Percentiles rank a stretch among this genome's conserved stretches.
phyloP scores from a whole-genome alignment of 768 basidiomycete genomes.

The Pleurotus salmoneostramineus region DNA sequence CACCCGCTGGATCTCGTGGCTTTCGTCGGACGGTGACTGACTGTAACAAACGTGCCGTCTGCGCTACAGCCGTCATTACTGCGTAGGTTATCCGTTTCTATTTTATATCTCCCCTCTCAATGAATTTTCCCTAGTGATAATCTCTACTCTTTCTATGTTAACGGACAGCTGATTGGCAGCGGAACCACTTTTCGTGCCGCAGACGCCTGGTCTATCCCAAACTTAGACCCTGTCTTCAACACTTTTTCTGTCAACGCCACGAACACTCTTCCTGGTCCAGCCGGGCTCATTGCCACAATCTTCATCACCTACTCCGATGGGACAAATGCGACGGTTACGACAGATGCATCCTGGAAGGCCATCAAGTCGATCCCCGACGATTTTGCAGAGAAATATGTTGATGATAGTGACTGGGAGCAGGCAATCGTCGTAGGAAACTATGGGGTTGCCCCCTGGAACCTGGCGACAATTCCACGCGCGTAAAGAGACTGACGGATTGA shows the following conservation, averaged over 20 bases:
- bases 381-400: background rate
- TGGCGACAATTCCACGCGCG: background rate
- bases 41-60: slow-evolving; percentile 1
- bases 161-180: slow-evolving; percentile 20
- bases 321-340: slow-evolving; percentile 11
- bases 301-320: slow-evolving; percentile 20
- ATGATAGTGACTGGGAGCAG: background rate
- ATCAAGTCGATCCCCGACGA: slow-evolving; percentile 12
- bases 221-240: slow-evolving; percentile 13
- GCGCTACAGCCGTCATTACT: background rate
- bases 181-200: slow-evolving; percentile 15
- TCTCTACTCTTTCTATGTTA: slow-evolving; percentile 23
- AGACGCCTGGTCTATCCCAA: slow-evolving; percentile 16
- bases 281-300: slow-evolving; percentile 20
- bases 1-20: background rate
- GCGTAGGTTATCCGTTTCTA: background rate
- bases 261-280: slow-evolving; percentile 20
- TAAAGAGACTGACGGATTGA: background rate
- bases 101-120: background rate
- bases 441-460: background rate
- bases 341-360: slow-evolving; percentile 21
- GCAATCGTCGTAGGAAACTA: background rate
- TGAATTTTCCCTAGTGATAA: slow-evolving; percentile 8
- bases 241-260: slow-evolving; percentile 25
- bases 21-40: background rate